Conservation (phyloP, 805 yeast genomes). For the Starmerella khaoyaiensis region DNA sequence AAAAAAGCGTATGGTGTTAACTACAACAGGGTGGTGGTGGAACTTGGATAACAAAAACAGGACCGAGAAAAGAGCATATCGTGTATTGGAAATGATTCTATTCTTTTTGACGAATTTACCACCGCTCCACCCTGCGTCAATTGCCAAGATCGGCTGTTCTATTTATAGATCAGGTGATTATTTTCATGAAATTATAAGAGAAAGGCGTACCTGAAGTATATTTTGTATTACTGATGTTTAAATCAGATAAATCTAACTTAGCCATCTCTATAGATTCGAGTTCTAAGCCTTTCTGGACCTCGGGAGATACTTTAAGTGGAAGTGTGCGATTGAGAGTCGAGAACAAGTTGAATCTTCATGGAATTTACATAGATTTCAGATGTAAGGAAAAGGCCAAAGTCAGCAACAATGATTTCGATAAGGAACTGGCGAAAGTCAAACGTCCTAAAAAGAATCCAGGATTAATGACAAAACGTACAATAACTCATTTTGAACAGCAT, state of each 20-base stretch:
- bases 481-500: background rate
- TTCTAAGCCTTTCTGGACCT: constrained; percentile 10
- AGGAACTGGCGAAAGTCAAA: background rate
- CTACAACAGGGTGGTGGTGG: too few species aligned
- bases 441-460: too few species aligned
- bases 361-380: constrained; percentile 2
- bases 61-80: too few species aligned
- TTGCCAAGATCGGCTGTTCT: too few species aligned
- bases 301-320: constrained; percentile 13
- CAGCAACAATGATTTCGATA: background rate
- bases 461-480: too few species aligned
- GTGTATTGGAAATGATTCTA: too few species aligned
- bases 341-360: constrained; percentile 1
- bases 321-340: constrained; percentile 3
- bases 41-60: too few species aligned
- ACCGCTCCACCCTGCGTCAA: too few species aligned
- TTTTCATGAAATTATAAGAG: background rate
- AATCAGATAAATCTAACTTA: constrained; percentile 2
- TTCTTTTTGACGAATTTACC: too few species aligned
- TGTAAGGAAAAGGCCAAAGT: constrained; percentile 12
- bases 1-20: too few species aligned
- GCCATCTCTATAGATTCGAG: constrained; percentile 4
- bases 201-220: background rate
- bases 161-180: too few species aligned
- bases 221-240: background rate